Percentiles rank a stretch among this genome's conserved stretches.
Conservation (phyloP, 176 grass and related monocot genomes). For the Ensete ventricosum region DNA sequence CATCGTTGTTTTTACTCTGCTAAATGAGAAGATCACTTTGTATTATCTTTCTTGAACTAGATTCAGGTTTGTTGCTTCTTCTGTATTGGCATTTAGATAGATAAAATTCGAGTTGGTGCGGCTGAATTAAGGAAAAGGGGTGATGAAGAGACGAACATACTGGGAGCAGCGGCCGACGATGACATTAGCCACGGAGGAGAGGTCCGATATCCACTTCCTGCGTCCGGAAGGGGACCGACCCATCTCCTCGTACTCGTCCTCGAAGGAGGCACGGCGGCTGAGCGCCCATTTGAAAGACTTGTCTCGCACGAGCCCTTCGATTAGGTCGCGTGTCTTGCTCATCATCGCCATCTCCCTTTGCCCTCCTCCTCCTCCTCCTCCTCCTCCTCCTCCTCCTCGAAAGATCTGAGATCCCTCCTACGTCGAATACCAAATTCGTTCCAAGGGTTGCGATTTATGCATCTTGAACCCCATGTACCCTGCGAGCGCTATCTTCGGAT, state of each 20-base stretch:
- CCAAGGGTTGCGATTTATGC: neutral
- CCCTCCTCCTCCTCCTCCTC: no score
- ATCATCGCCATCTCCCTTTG: constrained; percentile 64
- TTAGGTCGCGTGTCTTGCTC: constrained; percentile 73
- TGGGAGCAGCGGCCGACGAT: constrained; percentile 69
- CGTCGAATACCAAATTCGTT: neutral
- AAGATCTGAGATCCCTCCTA: neutral
- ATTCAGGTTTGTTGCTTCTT: neutral
- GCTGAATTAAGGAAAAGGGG: neutral
- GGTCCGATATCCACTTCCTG: constrained; percentile 43
- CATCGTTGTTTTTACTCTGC: no score
- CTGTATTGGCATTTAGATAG: neutral
- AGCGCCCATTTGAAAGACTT: constrained; percentile 79
- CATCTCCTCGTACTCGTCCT: constrained; percentile 50
- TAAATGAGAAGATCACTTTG: no score
- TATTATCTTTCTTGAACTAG: neutral
- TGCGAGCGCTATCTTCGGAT: no score
- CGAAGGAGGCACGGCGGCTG: constrained; percentile 43
- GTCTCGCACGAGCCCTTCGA: constrained; percentile 75
- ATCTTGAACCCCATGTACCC: neutral
- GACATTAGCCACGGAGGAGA: constrained; percentile 63
- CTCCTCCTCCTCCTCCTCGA: no score
- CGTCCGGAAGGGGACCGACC: constrained; percentile 40
- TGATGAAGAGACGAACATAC: constrained; percentile 22
- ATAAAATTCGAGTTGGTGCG: neutral